Evolutionary conservation across 225 moss, liverwort and hornwort genomes (phyloP), one percentile per base, ranked within the genome.

Genomic region (Bryoerythrophyllum caledonicum): DNA sequence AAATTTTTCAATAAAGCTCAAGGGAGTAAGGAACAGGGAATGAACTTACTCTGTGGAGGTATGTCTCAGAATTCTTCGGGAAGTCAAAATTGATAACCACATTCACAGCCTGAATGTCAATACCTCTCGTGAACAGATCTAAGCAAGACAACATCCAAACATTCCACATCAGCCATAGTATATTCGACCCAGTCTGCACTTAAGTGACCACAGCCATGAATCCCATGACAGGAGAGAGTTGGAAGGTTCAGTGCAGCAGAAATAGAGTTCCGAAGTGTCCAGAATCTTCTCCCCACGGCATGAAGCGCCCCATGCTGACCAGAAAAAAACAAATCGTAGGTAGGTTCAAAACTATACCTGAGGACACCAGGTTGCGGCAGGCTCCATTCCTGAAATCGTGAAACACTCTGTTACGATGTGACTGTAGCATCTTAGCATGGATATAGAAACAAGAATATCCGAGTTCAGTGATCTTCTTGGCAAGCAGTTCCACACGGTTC

Each of bases 31-130:
- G 54, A 27, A 55, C 34, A 77, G 35, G 3, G n/a, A 40, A 46
- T 30, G 19, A 61, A 80, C 83, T 80, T 78, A 88, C 88, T 85
- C 88, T 88, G 85, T 88, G 88, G 57, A 88, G 85, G 53, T 88
- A 88, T 32, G 88, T 88, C 85, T 88, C 88, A 40, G 88, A 85
- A 61, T 88, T 88, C 85, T 88, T 88, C 25, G 88, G 88, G 60
- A 88, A 88, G 80, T 88, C 88, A 82, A 88, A 88, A 80, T 88
- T 88, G 78, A 88, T 88, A 80, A 88, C 88, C 73, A 88, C 88
- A 70, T 88, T 88, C 80, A 88, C 88, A 62, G 88, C 85, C 68
- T 88, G 88, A 73, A 88, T 88, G 78, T 88, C 88, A 80, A 88
- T 88, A 7, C 88, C 88, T 80, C 88, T 85, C 52, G 88, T 88